phyloP scores from a whole-genome alignment of 495 filamentous ascomycete species.

The Aspergillus nidulans region DNA sequence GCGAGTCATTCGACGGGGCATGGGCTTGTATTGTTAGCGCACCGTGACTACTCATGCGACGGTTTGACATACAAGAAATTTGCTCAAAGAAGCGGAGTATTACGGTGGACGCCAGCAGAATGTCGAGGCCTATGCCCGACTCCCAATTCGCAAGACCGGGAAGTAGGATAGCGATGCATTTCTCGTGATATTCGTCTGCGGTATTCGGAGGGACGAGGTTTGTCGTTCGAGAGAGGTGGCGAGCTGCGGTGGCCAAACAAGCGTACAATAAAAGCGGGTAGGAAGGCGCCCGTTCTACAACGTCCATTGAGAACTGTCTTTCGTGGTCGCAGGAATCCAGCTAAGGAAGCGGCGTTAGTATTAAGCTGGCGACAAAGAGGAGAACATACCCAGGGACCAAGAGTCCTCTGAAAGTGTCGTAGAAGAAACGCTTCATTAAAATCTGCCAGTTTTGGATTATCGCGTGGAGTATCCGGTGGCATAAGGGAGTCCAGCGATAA shows the following conservation, averaged over 20 bases:
- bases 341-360: slow-evolving; percentile 14
- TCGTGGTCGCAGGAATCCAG: slow-evolving; percentile 38
- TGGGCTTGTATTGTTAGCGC: slow-evolving; percentile 21
- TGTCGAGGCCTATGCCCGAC: slow-evolving; percentile 35
- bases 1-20: slow-evolving; percentile 33
- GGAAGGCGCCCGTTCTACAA: slow-evolving; percentile 31
- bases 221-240: slow-evolving; percentile 36
- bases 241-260: slow-evolving; percentile 38
- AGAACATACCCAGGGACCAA: slow-evolving; percentile 35
- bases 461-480: slow-evolving; percentile 17
- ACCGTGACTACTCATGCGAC: background rate
- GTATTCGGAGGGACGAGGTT: slow-evolving; percentile 28
- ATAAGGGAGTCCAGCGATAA: slow-evolving; percentile 18
- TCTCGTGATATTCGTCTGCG: slow-evolving; percentile 41
- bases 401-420: slow-evolving; percentile 34
- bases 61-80: slow-evolving; percentile 30
- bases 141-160: slow-evolving; percentile 34
- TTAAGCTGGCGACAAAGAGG: background rate
- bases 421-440: slow-evolving; percentile 41
- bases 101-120: slow-evolving; percentile 38
- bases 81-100: slow-evolving; percentile 43
- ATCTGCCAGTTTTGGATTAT: slow-evolving; percentile 24
- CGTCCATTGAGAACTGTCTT: slow-evolving; percentile 32
- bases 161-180: slow-evolving; percentile 39
- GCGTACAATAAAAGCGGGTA: slow-evolving; percentile 37